Evolutionary conservation across 2,329 filamentous ascomycete genomes (phyloP), one percentile per base, ranked within the genome.

Genomic region (Clarireedia paspali): DNA sequence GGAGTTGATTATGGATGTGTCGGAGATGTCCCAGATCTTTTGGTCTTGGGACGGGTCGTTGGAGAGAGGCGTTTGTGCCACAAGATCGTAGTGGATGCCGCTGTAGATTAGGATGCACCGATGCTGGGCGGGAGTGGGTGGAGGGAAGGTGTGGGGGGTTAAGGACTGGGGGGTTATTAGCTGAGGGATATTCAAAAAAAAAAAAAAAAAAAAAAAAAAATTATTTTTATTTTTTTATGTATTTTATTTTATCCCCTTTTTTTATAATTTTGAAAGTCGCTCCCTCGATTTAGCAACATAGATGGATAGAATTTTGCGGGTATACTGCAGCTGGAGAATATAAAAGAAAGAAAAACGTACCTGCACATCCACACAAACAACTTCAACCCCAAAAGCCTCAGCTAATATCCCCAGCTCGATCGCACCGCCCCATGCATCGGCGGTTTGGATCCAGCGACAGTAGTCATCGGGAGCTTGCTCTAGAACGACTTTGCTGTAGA

Each of bases 401-500:
- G 88, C 89, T 15, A 97, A 74, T 57, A 96, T 92, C 56, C 84
- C 84, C 20, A 97, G 78, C 71, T 97, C 92, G 61, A 96, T 96
- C 5, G 85, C 89, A 5, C 92, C 92, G 52, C 92, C 92, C 92
- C 92, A 97, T 0, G 85, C 84, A 64, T 92, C 84, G 23, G 86
- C 83, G 23, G 84, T 82, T 61, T 87, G 84, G 61, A 97, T 95
- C 77, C 87, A 90, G 24, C 78, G 75, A 66, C 89, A 94, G 70
- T 97, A 97, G 34, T 85, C 81, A 53, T 84, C 78, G 0, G 87
- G 87, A 59, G 79, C 79, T 49, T 69, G 64, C 58, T 92, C 90
- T 1, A 97, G 77, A 36, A 96, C 83, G 0, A 83, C 91, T 61
- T 86, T 82, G 15, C 79, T 84, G 74, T 91, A 97, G 50, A 83